Percentiles rank a stretch among this genome's conserved stretches.
Evolutionary conservation across 2,329 filamentous ascomycete species (phyloP).

Genomic region (Mycosphaerella sp.): DNA sequence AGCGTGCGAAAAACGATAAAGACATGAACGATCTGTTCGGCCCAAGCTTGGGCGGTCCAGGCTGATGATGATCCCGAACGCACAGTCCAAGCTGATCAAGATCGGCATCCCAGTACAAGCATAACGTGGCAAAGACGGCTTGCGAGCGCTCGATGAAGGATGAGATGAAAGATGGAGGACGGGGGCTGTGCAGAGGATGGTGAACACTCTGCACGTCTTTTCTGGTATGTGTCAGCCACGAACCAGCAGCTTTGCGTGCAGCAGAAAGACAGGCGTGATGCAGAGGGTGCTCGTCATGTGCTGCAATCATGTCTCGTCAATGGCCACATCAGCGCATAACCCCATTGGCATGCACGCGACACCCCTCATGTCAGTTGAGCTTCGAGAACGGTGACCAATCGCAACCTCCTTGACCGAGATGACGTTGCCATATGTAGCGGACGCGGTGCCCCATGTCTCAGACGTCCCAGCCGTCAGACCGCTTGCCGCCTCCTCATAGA

Average conservation of each 20-base stretch:
- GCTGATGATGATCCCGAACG: background rate
- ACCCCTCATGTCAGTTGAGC: background rate
- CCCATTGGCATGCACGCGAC: background rate
- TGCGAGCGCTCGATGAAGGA: background rate
- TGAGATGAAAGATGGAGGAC: background rate
- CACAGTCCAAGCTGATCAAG: background rate
- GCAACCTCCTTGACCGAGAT: background rate
- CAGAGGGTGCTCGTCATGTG: background rate
- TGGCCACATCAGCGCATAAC: background rate
- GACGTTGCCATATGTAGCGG: background rate
- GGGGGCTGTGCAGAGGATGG: background rate
- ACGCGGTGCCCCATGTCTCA: conserved; percentile 6
- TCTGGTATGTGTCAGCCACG: conserved; percentile 2
- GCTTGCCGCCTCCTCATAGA: conserved; percentile 1
- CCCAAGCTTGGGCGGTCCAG: conserved; percentile 25
- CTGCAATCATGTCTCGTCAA: background rate
- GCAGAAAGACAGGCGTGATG: background rate
- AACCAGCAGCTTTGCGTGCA: background rate
- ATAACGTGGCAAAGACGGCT: background rate
- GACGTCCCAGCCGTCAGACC: background rate
- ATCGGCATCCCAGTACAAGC: background rate
- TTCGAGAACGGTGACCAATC: conserved; percentile 5
- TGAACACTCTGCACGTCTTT: background rate
- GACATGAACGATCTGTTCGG: conserved; percentile 43
- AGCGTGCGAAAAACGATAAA: conserved; percentile 36